Evolutionary conservation across 2,329 filamentous ascomycete species (phyloP), one percentile per base, ranked within the genome.

Genomic region (Ascochyta koolunga): DNA sequence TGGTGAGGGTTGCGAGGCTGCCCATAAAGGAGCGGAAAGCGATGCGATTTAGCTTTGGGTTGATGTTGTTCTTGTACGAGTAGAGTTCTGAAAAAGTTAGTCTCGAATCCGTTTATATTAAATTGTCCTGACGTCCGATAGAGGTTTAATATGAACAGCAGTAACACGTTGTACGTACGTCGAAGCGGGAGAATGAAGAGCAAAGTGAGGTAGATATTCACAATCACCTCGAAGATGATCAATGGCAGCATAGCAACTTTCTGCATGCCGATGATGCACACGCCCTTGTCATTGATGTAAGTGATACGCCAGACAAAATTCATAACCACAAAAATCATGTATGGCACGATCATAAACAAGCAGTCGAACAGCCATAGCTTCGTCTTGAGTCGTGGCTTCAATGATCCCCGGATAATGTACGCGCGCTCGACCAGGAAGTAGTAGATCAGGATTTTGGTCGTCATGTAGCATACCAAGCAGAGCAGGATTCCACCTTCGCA

Each of bases 371-470:
- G 62, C 64, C 86, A 88, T 1, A 88, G 70, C 58, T 79, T 83
- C 13, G 85, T 85, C 55, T 80, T 79, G 18, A 82, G 60, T n/a
- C 86, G 78, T 5, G 75, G 71, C 45, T 80, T 82, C n/a, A 75
- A 71, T 11, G 77, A 78, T 24, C 81, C 80, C 43, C 83, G 79
- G 46, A 88, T 83, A 41, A 87, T 84, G 60, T 84, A 82, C 80
- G 82, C 84, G 71, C 85, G 86, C 67, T 88, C 86, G 1, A 86
- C 84, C 2, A 88, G 75, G 65, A 88, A 88, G 22, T 85, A 77
- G 63, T 88, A 88, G n/a, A 87, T 84, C 19, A 87, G 71, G 74
- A 87, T 82, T 75, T 89, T 88, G 2, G 85, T 86, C 2, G 83
- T 83, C 45, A 88, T 78, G 63, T 88, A 88, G 59, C 82, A 87